phyloP scores from a whole-genome alignment of 2,329 filamentous ascomycete genomes.

The Beauveria brongniartii region DNA sequence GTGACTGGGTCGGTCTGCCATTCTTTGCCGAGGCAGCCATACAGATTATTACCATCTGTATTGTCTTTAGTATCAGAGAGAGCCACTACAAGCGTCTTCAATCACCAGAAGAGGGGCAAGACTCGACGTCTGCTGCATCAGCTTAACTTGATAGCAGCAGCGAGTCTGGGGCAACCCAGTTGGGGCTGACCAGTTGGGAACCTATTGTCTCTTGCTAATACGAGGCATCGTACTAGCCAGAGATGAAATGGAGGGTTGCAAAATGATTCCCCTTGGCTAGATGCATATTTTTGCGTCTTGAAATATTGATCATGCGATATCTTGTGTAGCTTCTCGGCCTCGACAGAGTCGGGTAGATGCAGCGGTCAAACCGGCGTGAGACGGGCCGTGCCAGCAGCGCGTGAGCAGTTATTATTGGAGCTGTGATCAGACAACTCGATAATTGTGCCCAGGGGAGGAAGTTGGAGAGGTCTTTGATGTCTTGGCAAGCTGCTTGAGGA shows the following conservation, averaged over 20 bases:
- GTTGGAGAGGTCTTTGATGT: neutral
- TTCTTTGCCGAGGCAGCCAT: constrained; percentile 2
- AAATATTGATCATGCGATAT: neutral
- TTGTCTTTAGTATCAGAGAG: constrained; percentile 6
- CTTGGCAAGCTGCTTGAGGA: neutral
- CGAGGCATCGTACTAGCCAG: neutral
- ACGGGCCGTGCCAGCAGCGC: neutral
- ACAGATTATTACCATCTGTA: constrained; percentile 2
- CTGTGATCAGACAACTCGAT: neutral
- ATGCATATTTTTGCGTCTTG: neutral
- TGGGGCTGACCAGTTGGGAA: neutral
- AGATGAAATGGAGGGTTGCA: neutral
- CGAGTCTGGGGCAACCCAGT: neutral
- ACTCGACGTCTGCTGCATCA: neutral
- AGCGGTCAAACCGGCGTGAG: neutral
- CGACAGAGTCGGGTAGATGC: neutral
- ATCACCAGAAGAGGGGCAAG: neutral
- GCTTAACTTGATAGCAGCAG: neutral
- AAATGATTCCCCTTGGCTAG: neutral
- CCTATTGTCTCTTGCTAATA: neutral
- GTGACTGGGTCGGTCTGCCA: constrained; percentile 6
- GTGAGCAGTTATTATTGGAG: neutral
- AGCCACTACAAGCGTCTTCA: neutral
- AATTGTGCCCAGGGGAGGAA: neutral
- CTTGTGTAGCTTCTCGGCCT: neutral